These are phyloP conservation scores for Pyrenula massariospora DNA, from an alignment of 495 filamentous ascomycete genomes.

Conservation along the genomic window DNA sequence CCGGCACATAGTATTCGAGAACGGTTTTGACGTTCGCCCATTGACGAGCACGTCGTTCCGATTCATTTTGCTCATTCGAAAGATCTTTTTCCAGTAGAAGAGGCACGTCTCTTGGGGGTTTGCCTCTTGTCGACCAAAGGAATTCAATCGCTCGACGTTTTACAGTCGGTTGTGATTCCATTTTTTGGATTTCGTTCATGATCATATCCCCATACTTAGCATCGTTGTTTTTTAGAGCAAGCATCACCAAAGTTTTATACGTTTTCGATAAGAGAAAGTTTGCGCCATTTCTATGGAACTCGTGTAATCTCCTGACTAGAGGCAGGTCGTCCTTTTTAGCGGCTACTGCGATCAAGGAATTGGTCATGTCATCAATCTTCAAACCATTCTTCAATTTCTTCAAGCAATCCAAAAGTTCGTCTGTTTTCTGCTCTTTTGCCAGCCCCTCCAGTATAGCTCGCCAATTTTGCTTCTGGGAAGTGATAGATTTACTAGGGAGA, in stretches of 20 bases:
- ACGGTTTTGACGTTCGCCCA: not conserved
- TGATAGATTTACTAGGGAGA: too few relatives aligned
- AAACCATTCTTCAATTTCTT: not conserved
- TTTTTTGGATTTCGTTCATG: not conserved
- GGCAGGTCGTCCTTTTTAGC: not conserved
- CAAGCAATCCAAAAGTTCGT: not conserved
- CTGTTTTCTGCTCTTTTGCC: not conserved
- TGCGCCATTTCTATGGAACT: not conserved
- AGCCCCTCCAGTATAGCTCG: not conserved
- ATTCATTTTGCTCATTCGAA: not conserved
- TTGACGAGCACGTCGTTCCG: not conserved
- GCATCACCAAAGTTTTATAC: not conserved
- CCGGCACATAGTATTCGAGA: not conserved
- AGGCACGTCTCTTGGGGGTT: not conserved
- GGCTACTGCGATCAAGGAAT: not conserved
- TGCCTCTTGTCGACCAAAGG: not conserved
- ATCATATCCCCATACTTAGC: not conserved
- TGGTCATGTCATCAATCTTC: not conserved
- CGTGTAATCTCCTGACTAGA: not conserved
- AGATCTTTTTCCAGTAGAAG: not conserved
- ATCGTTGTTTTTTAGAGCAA: not conserved
- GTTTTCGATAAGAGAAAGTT: not conserved
- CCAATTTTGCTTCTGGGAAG: not conserved
- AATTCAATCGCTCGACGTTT: not conserved
- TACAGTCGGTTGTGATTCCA: not conserved